Percentiles rank a stretch among this genome's conserved stretches.
These are phyloP conservation scores for Capniomyces stellatus DNA, from an alignment of 371 early-diverging fungal genomes.

Conservation along the genomic window DNA sequence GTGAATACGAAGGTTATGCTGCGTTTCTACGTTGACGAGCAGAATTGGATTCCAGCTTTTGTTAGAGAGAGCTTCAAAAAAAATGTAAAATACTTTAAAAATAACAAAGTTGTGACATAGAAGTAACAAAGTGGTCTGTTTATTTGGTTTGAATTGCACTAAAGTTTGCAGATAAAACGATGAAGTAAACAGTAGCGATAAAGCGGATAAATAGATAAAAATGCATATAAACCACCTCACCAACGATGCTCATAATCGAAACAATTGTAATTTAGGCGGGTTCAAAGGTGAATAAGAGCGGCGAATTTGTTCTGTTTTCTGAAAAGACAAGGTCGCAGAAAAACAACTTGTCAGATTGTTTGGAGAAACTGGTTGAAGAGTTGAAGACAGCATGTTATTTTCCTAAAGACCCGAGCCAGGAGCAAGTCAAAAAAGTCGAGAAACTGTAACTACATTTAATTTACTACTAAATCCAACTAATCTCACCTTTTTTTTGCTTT, in stretches of 20 bases:
- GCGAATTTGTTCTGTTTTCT: conserved; percentile 54
- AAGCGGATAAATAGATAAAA: too few species aligned
- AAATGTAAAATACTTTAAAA: conserved; percentile 40
- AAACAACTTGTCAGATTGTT: conserved; percentile 61
- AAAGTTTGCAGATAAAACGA: too few species aligned
- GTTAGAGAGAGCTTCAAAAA: conserved; percentile 26
- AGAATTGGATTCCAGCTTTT: conserved; percentile 59
- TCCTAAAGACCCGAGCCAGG: conserved; percentile 47
- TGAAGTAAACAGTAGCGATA: too few species aligned
- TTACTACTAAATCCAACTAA: too few species aligned
- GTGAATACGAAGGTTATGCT: conserved; percentile 76
- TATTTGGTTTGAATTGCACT: too few species aligned
- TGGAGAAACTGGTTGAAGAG: conserved; percentile 44
- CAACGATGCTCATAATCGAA: too few species aligned
- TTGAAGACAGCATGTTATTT: conserved; percentile 46
- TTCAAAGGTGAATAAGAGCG: conserved; percentile 7
- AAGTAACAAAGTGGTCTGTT: too few species aligned
- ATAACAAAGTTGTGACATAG: too few species aligned
- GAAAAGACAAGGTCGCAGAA: conserved; percentile 64
- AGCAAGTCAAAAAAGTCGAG: conserved; percentile 36
- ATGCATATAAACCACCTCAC: too few species aligned
- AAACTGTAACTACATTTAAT: conserved; percentile 22
- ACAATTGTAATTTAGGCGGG: background rate
- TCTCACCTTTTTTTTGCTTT: background rate
- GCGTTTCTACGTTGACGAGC: conserved; percentile 41